A percentile compares a stretch with the other conserved stretches of the same genome.
Evolutionary conservation across 148 eudicot genomes (phyloP).

Genomic region (Nepenthes gracilis): DNA sequence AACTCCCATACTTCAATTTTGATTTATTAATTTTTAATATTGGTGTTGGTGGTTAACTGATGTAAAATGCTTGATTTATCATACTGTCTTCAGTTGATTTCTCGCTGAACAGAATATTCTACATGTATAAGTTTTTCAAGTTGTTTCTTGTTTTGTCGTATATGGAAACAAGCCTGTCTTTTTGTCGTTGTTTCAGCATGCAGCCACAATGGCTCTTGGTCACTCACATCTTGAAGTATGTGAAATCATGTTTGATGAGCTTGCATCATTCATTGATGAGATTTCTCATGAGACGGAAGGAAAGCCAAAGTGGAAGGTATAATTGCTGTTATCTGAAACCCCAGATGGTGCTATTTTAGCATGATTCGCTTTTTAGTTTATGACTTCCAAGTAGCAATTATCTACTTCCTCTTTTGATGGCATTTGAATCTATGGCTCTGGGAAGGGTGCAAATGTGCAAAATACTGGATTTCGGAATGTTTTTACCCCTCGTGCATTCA

Average conservation of each 20-base stretch:
- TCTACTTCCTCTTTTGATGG: no score
- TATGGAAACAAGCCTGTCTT: neutral
- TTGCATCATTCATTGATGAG: conserved; percentile 83
- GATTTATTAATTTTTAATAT: no score
- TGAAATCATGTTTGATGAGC: conserved; percentile 91
- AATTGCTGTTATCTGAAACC: neutral
- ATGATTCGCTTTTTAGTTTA: neutral
- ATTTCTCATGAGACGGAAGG: conserved; percentile 84
- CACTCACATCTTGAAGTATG: conserved; percentile 91
- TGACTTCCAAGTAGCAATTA: no score
- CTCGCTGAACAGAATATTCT: neutral
- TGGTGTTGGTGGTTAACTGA: no score
- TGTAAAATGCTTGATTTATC: no score
- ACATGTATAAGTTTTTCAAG: neutral
- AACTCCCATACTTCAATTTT: no score
- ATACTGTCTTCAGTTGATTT: no score
- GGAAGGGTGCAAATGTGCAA: no score
- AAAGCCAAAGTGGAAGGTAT: conserved; percentile 99
- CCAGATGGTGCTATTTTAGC: neutral
- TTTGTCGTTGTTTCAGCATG: conserved; percentile 51
- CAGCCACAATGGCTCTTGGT: conserved; percentile 99
- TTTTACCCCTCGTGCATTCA: no score
- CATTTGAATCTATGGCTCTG: no score
- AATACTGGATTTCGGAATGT: no score
- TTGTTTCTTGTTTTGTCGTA: neutral